Conservation (phyloP, 1,284 basidiomycete species). For the Microbotryum saponariae region DNA sequence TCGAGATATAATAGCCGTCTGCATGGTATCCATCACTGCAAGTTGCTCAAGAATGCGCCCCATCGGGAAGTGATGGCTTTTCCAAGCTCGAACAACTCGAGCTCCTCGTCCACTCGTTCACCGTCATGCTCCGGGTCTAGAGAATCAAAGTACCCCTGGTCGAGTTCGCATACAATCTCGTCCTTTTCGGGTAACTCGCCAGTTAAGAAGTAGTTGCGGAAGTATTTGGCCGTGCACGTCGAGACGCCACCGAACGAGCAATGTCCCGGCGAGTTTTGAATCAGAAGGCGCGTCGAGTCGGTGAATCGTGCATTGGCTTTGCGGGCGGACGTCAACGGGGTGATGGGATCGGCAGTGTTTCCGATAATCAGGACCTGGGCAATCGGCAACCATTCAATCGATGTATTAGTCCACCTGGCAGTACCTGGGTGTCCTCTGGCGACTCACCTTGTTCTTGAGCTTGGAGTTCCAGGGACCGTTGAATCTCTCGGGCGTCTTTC, state of each 20-base stretch:
- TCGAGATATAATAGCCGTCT: too few species aligned
- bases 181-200: conserved; percentile 12
- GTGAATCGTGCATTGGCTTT: conserved; percentile 22
- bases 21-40: too few species aligned
- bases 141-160: conserved; percentile 12
- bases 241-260: conserved; percentile 15
- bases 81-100: neutral
- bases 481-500: conserved; percentile 14
- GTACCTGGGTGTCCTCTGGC: neutral
- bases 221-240: conserved; percentile 3
- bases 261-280: conserved; percentile 18
- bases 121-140: neutral
- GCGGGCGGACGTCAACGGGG: conserved; percentile 4
- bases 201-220: conserved; percentile 14
- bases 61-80: neutral
- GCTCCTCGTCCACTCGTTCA: neutral
- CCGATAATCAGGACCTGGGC: conserved; percentile 21
- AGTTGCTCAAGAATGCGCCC: too few species aligned
- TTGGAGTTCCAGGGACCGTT: conserved; percentile 17
- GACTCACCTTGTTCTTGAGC: conserved; percentile 14
- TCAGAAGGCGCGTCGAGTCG: conserved; percentile 18
- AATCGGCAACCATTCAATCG: conserved; percentile 6
- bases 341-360: conserved; percentile 26
- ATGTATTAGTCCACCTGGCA: conserved; percentile 20
- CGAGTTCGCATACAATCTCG: conserved; percentile 11